Evolutionary conservation across 169 alveolate species (phyloP).

Genomic region (Eimeria falciformis): DNA sequence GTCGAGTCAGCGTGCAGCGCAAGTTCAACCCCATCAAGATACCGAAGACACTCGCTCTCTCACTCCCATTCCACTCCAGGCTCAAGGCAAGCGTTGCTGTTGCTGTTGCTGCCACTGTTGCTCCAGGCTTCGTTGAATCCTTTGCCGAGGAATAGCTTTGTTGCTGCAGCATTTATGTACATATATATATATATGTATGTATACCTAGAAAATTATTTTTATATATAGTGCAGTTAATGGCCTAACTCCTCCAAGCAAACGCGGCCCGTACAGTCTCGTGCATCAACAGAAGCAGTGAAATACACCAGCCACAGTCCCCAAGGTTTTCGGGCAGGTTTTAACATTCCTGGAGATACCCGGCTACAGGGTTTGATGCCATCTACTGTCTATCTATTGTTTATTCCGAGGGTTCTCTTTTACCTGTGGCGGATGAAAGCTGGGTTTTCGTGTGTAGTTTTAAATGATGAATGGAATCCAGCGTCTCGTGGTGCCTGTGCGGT

Average conservation of each 20-base stretch:
- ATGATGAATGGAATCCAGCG: not conserved
- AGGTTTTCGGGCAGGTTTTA: too few relatives aligned
- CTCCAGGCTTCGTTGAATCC: too few relatives aligned
- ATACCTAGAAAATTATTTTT: too few relatives aligned
- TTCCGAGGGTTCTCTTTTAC: not conserved
- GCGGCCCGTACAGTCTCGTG: too few relatives aligned
- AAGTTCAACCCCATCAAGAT: constrained; percentile 79
- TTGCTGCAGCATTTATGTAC: not conserved
- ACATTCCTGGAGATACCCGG: too few relatives aligned
- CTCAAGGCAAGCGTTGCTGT: constrained; percentile 66
- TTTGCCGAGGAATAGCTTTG: too few relatives aligned
- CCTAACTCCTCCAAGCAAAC: too few relatives aligned
- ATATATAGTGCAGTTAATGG: too few relatives aligned
- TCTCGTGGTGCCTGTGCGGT: not conserved
- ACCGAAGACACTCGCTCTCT: constrained; percentile 78
- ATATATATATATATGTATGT: not conserved
- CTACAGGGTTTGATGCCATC: too few relatives aligned
- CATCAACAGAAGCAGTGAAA: too few relatives aligned
- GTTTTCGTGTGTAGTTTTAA: too few relatives aligned
- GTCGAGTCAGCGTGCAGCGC: constrained; percentile 60
- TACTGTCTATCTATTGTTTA: not conserved
- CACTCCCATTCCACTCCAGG: constrained; percentile 80
- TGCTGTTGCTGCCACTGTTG: constrained; percentile 53
- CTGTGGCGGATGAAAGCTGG: not conserved
- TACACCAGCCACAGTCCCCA: too few relatives aligned